Conservation (phyloP, 1,139 yeast genomes). For the Geotrichum carabidarum region DNA sequence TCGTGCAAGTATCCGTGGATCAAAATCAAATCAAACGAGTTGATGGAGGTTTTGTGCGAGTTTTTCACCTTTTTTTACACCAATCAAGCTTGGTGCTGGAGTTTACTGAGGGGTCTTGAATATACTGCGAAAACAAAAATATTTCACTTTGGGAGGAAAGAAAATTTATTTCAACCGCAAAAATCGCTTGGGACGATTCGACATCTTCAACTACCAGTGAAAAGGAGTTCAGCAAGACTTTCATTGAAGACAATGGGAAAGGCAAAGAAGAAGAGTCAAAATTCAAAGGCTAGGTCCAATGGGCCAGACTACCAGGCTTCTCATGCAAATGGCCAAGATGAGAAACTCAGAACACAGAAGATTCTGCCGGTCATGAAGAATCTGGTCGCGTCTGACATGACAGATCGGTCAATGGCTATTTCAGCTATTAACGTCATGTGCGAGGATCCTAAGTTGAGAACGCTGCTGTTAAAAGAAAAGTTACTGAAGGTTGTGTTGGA, state of each 20-base stretch:
- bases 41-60: background rate
- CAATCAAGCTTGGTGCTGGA: conserved; percentile 1
- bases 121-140: conserved; percentile 1
- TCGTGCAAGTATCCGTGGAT: too few relatives aligned
- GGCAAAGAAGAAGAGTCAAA: conserved; percentile 64
- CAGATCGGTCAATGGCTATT: conserved; percentile 74
- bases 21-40: too few relatives aligned
- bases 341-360: conserved; percentile 49
- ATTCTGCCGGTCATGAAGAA: conserved; percentile 65
- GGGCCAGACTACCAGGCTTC: conserved; percentile 31
- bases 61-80: background rate
- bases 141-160: conserved; percentile 7
- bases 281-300: conserved; percentile 41
- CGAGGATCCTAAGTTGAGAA: conserved; percentile 63
- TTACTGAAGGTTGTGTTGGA: conserved; percentile 60
- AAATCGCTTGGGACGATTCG: background rate
- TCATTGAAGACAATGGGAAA: conserved; percentile 62
- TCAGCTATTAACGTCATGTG: conserved; percentile 66
- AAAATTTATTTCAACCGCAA: background rate
- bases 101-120: background rate
- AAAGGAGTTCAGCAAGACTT: background rate
- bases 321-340: conserved; percentile 41
- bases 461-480: conserved; percentile 61
- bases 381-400: conserved; percentile 56
- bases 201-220: background rate